phyloP scores from a whole-genome alignment of 306 rosid genomes.

The Vigna unguiculata region DNA sequence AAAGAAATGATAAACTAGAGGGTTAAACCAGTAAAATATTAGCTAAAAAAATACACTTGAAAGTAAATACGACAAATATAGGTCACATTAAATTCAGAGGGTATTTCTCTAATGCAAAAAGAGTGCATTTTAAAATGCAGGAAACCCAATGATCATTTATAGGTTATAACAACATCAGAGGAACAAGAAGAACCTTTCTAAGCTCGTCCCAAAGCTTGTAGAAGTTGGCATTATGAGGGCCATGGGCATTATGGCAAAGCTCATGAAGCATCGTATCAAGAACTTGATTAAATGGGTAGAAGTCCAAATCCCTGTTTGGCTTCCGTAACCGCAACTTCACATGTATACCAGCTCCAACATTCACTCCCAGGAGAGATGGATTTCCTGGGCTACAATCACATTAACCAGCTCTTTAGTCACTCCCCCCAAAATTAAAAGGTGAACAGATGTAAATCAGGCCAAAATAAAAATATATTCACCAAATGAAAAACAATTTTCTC shows the following conservation, averaged over 20 bases:
- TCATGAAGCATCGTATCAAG: conserved; percentile 97
- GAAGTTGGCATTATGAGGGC: conserved; percentile 85
- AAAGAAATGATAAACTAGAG: not conserved
- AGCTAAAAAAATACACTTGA: not conserved
- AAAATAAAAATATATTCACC: conserved; percentile 7
- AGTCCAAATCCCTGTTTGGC: conserved; percentile 73
- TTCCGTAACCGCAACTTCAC: conserved; percentile 88
- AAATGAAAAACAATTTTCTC: conserved; percentile 11
- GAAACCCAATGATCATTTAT: conserved; percentile 22
- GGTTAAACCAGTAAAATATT: conserved; percentile 19
- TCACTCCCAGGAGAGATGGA: conserved; percentile 76
- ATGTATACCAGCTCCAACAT: conserved; percentile 76
- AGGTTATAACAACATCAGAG: not conserved
- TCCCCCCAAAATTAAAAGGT: conserved; percentile 15
- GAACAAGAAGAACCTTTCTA: conserved; percentile 67
- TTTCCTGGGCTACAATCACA: conserved; percentile 70
- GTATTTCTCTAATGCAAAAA: conserved; percentile 20
- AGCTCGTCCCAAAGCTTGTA: conserved; percentile 98
- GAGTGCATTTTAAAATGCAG: conserved; percentile 9
- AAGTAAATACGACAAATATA: conserved; percentile 20
- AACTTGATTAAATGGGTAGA: conserved; percentile 73
- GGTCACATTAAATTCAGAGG: not conserved
- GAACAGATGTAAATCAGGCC: not conserved
- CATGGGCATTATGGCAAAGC: conserved; percentile 87
- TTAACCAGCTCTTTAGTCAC: conserved; percentile 29